phyloP scores from a whole-genome alignment of 345 rosid species.

The Sonneratia alba region DNA sequence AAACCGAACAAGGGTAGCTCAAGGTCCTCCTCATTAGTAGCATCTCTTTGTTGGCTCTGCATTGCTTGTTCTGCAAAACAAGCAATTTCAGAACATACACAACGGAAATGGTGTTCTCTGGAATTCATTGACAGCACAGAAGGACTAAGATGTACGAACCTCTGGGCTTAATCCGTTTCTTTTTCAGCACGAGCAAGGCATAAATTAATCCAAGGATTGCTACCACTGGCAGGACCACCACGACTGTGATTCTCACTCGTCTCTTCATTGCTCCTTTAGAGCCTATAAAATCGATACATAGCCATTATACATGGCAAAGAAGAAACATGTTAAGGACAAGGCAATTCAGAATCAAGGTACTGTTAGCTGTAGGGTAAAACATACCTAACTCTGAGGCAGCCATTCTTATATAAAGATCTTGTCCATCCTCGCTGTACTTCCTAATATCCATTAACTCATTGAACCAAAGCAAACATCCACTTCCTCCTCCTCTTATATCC shows the following conservation, averaged over 20 bases:
- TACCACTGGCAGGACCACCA: not conserved
- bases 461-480: conserved; percentile 14
- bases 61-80: not conserved
- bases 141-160: conserved; percentile 2
- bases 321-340: not conserved
- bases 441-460: conserved; percentile 10
- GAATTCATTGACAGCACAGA: not conserved
- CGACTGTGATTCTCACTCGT: not conserved
- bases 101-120: not conserved
- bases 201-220: not conserved
- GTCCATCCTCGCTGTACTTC: conserved; percentile 9
- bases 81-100: not conserved
- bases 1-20: conserved; percentile 23
- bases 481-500: conserved; percentile 27
- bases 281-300: not conserved
- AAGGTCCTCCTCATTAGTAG: conserved; percentile 2
- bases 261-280: not conserved
- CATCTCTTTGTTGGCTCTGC: not conserved
- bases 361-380: not conserved
- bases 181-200: not conserved
- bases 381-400: conserved; percentile 11
- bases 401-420: conserved; percentile 15
- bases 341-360: not conserved
- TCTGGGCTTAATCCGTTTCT: not conserved
- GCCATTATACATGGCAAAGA: not conserved